Evolutionary conservation across 1,284 basidiomycete species (phyloP).

Genomic region (Puccinia brachypodii): DNA sequence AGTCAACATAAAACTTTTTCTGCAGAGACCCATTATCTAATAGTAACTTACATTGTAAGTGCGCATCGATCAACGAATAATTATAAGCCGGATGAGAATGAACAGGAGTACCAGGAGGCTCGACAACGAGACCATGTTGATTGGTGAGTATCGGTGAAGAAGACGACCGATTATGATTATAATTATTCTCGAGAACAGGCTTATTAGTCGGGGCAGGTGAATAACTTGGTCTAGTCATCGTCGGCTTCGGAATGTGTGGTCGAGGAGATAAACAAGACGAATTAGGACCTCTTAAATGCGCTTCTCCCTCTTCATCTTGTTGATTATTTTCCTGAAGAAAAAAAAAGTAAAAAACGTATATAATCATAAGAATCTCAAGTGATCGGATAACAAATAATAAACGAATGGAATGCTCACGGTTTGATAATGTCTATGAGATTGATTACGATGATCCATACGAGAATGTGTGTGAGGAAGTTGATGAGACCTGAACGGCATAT

Average conservation of each 20-base stretch:
- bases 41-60: conserved; percentile 17
- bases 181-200: too few relatives aligned
- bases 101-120: too few relatives aligned
- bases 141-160: background rate
- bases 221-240: too few relatives aligned
- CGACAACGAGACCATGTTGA: background rate
- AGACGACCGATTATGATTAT: background rate
- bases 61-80: conserved; percentile 35
- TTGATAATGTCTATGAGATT: too few relatives aligned
- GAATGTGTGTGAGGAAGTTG: too few relatives aligned
- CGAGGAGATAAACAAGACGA: background rate
- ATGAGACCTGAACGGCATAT: too few relatives aligned
- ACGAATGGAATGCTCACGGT: background rate
- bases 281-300: background rate
- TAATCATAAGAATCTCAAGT: too few relatives aligned
- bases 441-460: too few relatives aligned
- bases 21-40: background rate
- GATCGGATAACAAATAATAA: background rate
- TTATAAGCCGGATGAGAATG: background rate
- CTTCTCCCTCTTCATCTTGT: too few relatives aligned
- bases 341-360: background rate
- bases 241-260: background rate
- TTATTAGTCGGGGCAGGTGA: background rate
- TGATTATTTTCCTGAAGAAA: background rate
- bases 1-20: background rate